Conservation (phyloP, 768 basidiomycete genomes). For the Tulasnella sp. region DNA sequence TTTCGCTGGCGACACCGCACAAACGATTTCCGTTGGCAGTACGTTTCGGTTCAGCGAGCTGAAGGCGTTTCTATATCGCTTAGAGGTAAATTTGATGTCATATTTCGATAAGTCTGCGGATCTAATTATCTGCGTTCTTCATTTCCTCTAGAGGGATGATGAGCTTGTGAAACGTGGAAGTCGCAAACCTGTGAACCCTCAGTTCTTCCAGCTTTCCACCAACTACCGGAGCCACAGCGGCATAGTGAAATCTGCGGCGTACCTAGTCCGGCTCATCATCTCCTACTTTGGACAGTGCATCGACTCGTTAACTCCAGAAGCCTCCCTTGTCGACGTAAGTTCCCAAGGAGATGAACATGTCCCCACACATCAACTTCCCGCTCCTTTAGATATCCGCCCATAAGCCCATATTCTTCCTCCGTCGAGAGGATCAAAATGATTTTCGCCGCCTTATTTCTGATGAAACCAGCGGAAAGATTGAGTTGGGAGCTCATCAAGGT, state of each 20-base stretch:
- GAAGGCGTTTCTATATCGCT: neutral
- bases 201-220: conserved; percentile 1
- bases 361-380: neutral
- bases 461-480: neutral
- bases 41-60: conserved; percentile 13
- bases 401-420: conserved; percentile 6
- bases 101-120: neutral
- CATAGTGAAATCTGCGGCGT: conserved; percentile 11
- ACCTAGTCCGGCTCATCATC: neutral
- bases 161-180: neutral
- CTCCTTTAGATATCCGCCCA: neutral
- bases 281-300: conserved; percentile 4
- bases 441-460: neutral
- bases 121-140: neutral
- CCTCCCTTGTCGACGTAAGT: neutral
- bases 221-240: conserved; percentile 17
- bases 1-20: conserved; percentile 14
- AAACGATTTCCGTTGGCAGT: conserved; percentile 1
- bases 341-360: neutral
- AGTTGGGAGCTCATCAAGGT: conserved; percentile 41
- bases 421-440: neutral
- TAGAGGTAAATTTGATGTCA: neutral
- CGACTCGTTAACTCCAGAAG: conserved; percentile 1
- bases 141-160: neutral
- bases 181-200: neutral